Base-by-base conservation (phyloP, 768 basidiomycete genomes). In the Phanerochaete carnosa region DNA sequence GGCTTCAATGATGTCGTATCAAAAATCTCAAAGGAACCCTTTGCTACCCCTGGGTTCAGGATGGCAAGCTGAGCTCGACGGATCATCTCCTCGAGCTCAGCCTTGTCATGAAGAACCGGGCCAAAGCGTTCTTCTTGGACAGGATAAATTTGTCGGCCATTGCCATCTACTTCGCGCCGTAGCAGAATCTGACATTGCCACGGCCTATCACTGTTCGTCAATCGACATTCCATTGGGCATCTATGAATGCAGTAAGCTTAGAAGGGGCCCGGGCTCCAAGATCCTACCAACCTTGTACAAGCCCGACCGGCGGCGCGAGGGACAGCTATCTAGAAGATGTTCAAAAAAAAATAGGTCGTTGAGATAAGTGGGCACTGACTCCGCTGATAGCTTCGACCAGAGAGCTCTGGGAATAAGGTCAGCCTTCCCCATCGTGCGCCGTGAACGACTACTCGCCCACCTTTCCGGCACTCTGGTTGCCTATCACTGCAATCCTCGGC, bases 31-130 rank as follows among this genome's bases (percentile, higher is more conserved):
- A 62, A 62, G 22, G 16, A 53, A 1, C 3, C 30, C 15, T 35
- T 29, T 6, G 51, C 28, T 11, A 76, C 52, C 22, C 75, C 69
- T 0, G 82, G 82, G 51, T 79, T 77, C 11, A 88, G 73, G 33
- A 85, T 76, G 0, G 85, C 85, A 0, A 80, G 77, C 64, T 88
- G 86, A 0, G 86, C 85, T 2, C 85, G 75, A 26, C 83, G 78
- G 15, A 88, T 74, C 71, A 76, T 77, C 5, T 80, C 65, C 56
- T 86, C 86, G 3, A 88, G 79, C 0, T 72, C 65, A 2, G 35
- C 30, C 29, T 75, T 80, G 49, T 84, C 67, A 2, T 69, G 70
- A 26, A 86, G 69, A 0, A 65, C 23, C 0, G 69, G 64, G 0
- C 83, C 82, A 64, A 87, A 88, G 1, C 63, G 7, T 22, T 59